Conservation (phyloP, 768 basidiomycete species). For the Pleurotus tuber-regium region DNA sequence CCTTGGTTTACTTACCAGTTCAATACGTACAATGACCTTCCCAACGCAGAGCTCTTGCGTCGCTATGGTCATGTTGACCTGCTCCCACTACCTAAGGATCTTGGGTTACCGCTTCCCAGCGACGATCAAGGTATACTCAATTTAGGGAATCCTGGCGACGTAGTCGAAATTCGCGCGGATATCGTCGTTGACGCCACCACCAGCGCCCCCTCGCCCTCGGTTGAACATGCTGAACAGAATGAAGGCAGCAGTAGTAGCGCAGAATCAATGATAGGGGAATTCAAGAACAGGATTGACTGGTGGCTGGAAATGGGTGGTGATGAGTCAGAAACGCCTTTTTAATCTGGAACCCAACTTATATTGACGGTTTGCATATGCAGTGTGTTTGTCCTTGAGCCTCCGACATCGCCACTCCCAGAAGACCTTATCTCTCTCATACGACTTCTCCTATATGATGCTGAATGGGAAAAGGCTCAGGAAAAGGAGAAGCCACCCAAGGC, state of each 20-base stretch:
- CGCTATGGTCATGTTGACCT: conserved; percentile 92
- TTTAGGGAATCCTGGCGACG: conserved; percentile 73
- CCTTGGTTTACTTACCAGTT: conserved; percentile 46
- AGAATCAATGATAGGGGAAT: conserved; percentile 9
- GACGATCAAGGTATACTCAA: conserved; percentile 14
- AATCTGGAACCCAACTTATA: background rate
- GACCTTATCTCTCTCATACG: conserved; percentile 63
- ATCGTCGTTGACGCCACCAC: conserved; percentile 47
- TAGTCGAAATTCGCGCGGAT: conserved; percentile 78
- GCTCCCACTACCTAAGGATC: conserved; percentile 48
- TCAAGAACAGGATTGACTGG: conserved; percentile 79
- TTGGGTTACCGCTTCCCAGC: background rate
- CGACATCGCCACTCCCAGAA: conserved; percentile 47
- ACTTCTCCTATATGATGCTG: conserved; percentile 53
- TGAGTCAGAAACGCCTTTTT: conserved; percentile 48
- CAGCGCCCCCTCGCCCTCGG: too few relatives aligned
- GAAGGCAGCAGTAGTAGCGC: conserved; percentile 12
- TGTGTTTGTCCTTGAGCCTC: conserved; percentile 51
- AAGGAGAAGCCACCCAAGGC: conserved; percentile 79
- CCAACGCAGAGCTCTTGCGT: conserved; percentile 91
- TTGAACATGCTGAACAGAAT: background rate
- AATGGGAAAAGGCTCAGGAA: conserved; percentile 56
- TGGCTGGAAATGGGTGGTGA: conserved; percentile 91
- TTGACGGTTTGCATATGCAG: conserved; percentile 27
- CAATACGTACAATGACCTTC: conserved; percentile 94